These are phyloP conservation scores for Oxyria digyna DNA, from an alignment of 148 eudicot genomes.

Conservation along the genomic window DNA sequence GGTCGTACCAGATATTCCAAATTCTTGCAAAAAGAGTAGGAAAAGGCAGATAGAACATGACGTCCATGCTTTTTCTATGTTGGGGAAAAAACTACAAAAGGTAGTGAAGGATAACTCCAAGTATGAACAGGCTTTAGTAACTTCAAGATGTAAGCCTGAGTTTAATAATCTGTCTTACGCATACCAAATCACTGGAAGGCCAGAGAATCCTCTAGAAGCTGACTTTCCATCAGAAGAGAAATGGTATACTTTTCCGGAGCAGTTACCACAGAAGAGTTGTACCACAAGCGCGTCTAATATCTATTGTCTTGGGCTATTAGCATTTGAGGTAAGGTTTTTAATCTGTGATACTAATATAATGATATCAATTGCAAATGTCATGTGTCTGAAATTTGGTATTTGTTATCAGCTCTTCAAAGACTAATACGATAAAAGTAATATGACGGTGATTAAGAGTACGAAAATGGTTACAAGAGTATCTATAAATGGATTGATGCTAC, in stretches of 20 bases:
- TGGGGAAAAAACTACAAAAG: constrained; percentile 25
- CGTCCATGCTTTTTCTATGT: constrained; percentile 2
- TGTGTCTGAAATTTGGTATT: no score
- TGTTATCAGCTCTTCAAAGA: no score
- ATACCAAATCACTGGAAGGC: constrained; percentile 7
- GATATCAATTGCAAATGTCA: no score
- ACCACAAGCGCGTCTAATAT: constrained; percentile 31
- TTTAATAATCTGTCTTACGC: constrained; percentile 4
- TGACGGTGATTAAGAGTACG: no score
- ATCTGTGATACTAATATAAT: no score
- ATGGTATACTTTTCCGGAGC: constrained; percentile 49
- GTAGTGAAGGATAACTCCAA: constrained; percentile 12
- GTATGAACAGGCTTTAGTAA: constrained; percentile 8
- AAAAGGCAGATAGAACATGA: constrained; percentile 24
- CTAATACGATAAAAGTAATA: no score
- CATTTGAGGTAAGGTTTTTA: constrained; percentile 62
- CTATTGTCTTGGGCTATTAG: constrained; percentile 45
- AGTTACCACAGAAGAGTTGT: constrained; percentile 14
- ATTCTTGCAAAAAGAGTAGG: constrained; percentile 12
- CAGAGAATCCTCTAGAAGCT: constrained; percentile 4
- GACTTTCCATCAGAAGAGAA: constrained; percentile 29
- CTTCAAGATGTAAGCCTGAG: constrained; percentile 7
- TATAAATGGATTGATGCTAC: no score
- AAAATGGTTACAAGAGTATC: no score
- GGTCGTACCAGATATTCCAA: constrained; percentile 1